These are phyloP conservation scores for Isochrysis galbana DNA, from an alignment of 78 protist species.

Conservation along the genomic window DNA sequence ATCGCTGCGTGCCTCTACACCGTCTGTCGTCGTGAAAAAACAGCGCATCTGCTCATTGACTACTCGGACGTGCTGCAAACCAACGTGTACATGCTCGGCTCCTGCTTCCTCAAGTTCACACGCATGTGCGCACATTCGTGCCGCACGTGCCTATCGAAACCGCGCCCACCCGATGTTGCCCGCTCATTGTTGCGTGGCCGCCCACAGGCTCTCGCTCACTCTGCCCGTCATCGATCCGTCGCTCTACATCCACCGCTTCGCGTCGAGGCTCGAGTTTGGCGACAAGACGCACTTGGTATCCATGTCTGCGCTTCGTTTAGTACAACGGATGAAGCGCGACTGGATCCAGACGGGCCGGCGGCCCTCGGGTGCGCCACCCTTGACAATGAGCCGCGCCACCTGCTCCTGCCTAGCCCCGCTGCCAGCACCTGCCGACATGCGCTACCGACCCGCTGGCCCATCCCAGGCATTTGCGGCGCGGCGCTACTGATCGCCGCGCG, in stretches of 20 bases:
- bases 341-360: slow-evolving; percentile 90
- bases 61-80: slow-evolving; percentile 75
- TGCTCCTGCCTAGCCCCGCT: too few relatives aligned
- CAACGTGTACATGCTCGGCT: slow-evolving; percentile 77
- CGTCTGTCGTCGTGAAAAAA: slow-evolving; percentile 66
- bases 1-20: slow-evolving; percentile 86
- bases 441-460: too few relatives aligned
- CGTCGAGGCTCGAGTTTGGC: slow-evolving; percentile 81
- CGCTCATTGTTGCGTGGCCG: not conserved
- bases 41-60: slow-evolving; percentile 82
- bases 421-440: too few relatives aligned
- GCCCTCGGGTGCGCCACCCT: too few relatives aligned
- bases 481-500: slow-evolving; percentile 91
- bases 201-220: slow-evolving; percentile 13
- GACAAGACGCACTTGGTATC: slow-evolving; percentile 53
- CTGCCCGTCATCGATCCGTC: slow-evolving; percentile 85
- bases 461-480: slow-evolving; percentile 91
- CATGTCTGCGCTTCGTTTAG: slow-evolving; percentile 79
- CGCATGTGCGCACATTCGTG: not conserved
- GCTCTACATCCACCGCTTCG: slow-evolving; percentile 87
- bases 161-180: not conserved
- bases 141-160: not conserved
- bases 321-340: slow-evolving; percentile 89
- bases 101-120: slow-evolving; percentile 41
- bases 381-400: too few relatives aligned